Conservation (phyloP, 306 rosid species). For the Clitoria ternatea region DNA sequence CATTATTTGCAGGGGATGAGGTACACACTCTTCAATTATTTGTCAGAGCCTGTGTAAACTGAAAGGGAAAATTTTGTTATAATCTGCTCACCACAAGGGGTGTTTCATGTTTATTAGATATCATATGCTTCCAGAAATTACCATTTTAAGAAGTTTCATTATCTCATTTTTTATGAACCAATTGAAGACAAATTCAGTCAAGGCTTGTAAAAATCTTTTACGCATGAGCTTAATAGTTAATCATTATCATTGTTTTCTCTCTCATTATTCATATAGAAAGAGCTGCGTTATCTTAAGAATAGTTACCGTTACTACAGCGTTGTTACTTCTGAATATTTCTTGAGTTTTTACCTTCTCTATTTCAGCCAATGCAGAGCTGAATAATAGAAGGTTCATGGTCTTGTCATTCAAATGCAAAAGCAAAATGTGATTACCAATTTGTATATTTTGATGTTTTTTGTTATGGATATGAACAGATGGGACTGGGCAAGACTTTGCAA, state of each 20-base stretch:
- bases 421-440: neutral
- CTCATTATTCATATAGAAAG: neutral
- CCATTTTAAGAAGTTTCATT: neutral
- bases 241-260: neutral
- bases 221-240: neutral
- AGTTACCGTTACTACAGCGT: neutral
- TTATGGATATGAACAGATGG: conserved; percentile 68
- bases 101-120: neutral
- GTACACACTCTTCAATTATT: conserved; percentile 41
- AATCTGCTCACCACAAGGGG: neutral
- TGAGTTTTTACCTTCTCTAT: neutral
- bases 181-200: neutral
- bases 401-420: conserved; percentile 13
- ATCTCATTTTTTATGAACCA: neutral
- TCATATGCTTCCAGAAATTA: neutral
- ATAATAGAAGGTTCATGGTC: conserved; percentile 18
- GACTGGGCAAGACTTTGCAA: conserved; percentile 94
- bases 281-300: conserved; percentile 6
- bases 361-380: conserved; percentile 19
- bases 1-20: conserved; percentile 89
- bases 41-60: conserved; percentile 19
- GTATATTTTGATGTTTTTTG: conserved; percentile 19
- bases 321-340: conserved; percentile 1
- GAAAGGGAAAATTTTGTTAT: conserved; percentile 8
- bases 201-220: neutral